Percentiles rank a stretch among this genome's conserved stretches.
Evolutionary conservation across 331 rosid genomes (phyloP).

Genomic region (Cucumis variabilis): DNA sequence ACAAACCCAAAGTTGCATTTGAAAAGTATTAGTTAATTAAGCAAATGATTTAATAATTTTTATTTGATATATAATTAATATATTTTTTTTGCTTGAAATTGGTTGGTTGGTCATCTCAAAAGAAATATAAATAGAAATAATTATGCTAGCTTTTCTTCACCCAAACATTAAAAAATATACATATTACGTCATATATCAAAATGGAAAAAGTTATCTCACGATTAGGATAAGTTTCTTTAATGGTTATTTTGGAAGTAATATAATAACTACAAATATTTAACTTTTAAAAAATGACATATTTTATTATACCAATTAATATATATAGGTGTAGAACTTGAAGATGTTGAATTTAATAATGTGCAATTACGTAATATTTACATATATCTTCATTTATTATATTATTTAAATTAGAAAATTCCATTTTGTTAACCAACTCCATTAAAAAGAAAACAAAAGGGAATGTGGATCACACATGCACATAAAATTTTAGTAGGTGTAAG

Average conservation of each 20-base stretch:
- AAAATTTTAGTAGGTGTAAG: not conserved
- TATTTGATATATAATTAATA: too few relatives aligned
- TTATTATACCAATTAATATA: not conserved
- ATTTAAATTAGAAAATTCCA: not conserved
- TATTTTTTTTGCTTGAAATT: not conserved
- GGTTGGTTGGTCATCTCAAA: constrained; percentile 17
- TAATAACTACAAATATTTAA: not conserved
- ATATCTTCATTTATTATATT: not conserved
- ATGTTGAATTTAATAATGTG: not conserved
- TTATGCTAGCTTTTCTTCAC: not conserved
- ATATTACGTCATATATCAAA: too few relatives aligned
- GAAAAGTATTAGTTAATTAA: not conserved
- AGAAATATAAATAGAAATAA: not conserved
- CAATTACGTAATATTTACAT: not conserved
- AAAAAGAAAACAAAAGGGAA: not conserved
- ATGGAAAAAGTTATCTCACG: not conserved
- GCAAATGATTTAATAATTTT: too few relatives aligned
- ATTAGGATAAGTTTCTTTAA: constrained; percentile 15
- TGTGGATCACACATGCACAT: not conserved
- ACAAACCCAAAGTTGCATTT: not conserved
- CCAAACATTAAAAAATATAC: not conserved
- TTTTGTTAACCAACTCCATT: not conserved
- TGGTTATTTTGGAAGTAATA: not conserved
- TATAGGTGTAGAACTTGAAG: not conserved
- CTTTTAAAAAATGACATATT: not conserved